Base-by-base conservation (phyloP, 2,329 filamentous ascomycete species). In the Trichoderma cornu-damae region DNA sequence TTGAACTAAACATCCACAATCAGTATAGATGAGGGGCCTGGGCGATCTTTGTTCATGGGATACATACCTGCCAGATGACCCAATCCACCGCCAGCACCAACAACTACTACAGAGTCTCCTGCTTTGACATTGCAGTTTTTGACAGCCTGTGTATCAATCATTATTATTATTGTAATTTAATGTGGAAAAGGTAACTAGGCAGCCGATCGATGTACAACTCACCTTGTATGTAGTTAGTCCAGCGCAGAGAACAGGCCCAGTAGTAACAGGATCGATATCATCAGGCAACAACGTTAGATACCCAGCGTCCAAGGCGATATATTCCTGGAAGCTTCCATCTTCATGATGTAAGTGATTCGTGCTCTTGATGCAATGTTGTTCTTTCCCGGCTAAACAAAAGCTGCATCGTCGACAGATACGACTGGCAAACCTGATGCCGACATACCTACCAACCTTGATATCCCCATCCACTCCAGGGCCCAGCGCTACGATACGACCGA, bases 201-300 rank as follows among this genome's bases (percentile, higher is more conserved):
- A 11, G 5, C 1, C 20, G 6, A 1, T 8, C 4, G 8, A 11
- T 14, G 11, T 5, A 26, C 3, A 9, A 1, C 50, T 26, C 16
- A 59, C 61, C 49, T 62, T 62, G 46, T 62, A 62, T 18, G 61
- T 62, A 37, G 61, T 62, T 22, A 62, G 37, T 18, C 61, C 61
- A 6, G 58, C 61, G 34, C 60, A 62, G 2, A 61, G 43, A 35
- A 61, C 58, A 0, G 61, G 54, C 2, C 58, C 55, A 5, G 58
- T 61, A 4, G 50, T 30, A 20, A 51, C 42, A 9, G 61, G 58
- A 11, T 62, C 52, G 28, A 62, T 62, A 28, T 61, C 60, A 38
- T 61, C 48, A 12, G 60, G 51, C 8, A 60, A 22, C 11, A 59
- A 24, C 0, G 59, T 59, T 3, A 60, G 32, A 40, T 60, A 61